A percentile compares a stretch with the other conserved stretches of the same genome.
phyloP scores from a whole-genome alignment of 1,284 basidiomycete species.

The Schizophyllum amplum region DNA sequence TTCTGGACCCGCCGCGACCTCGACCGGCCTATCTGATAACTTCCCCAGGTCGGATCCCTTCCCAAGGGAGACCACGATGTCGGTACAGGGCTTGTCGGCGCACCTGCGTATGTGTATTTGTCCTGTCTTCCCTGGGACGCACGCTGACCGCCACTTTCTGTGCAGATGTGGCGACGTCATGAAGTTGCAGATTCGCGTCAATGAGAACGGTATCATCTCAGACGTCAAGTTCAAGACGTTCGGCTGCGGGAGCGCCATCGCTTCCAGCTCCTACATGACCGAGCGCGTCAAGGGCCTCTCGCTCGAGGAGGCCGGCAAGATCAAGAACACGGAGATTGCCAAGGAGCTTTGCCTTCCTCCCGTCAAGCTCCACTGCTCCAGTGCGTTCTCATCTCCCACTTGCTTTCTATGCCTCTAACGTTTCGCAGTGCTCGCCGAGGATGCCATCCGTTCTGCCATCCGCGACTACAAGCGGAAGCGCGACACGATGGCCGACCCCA shows the following conservation, averaged over 20 bases:
- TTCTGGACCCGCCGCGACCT: conserved; percentile 24
- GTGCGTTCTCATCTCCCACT: conserved; percentile 34
- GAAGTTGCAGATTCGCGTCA: conserved; percentile 98
- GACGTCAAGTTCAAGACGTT: conserved; percentile 99
- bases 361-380: conserved; percentile 90
- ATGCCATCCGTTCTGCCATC: conserved; percentile 94
- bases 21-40: conserved; percentile 46
- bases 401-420: conserved; percentile 11
- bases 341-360: conserved; percentile 94
- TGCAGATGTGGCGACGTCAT: conserved; percentile 85
- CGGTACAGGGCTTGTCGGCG: conserved; percentile 96
- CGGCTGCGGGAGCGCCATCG: conserved; percentile 95
- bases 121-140: conserved; percentile 1
- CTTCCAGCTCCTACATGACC: conserved; percentile 95
- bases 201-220: conserved; percentile 90
- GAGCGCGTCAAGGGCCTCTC: conserved; percentile 95
- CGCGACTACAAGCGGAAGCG: conserved; percentile 87
- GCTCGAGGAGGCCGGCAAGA: conserved; percentile 89
- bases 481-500: conserved; percentile 39
- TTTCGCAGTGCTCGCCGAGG: conserved; percentile 85
- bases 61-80: conserved; percentile 89
- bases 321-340: conserved; percentile 99
- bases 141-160: conserved; percentile 12
- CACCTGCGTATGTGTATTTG: conserved; percentile 77
- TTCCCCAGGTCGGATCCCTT: conserved; percentile 82